phyloP scores from a whole-genome alignment of 768 basidiomycete species.

The Ramaria sp. region DNA sequence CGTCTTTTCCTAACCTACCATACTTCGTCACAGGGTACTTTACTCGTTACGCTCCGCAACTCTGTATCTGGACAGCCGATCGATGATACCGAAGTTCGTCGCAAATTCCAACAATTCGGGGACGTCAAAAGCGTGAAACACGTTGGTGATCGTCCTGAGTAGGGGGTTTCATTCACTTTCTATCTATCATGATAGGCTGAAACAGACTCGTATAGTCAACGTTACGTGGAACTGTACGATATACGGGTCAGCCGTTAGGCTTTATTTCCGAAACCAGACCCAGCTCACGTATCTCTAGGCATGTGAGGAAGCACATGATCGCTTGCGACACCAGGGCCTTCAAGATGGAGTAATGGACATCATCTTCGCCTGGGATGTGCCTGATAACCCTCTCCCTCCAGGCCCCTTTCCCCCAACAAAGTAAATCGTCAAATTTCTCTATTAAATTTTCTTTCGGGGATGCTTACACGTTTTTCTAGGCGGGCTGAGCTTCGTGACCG shows the following conservation, averaged over 20 bases:
- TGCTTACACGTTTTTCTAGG: neutral
- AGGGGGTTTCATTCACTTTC: conserved; percentile 21
- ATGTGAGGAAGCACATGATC: conserved; percentile 68
- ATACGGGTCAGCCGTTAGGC: conserved; percentile 44
- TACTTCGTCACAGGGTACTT: conserved; percentile 50
- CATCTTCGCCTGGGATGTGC: conserved; percentile 73
- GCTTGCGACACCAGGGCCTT: conserved; percentile 62
- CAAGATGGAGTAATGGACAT: conserved; percentile 89
- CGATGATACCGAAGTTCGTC: conserved; percentile 76
- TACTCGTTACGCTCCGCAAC: conserved; percentile 68
- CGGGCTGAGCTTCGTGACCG: conserved; percentile 9
- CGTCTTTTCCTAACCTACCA: neutral
- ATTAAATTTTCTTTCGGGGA: no score
- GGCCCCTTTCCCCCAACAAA: conserved; percentile 29
- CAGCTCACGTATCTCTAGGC: conserved; percentile 33
- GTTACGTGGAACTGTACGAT: conserved; percentile 92
- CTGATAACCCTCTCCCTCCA: conserved; percentile 38
- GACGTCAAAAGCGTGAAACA: conserved; percentile 76
- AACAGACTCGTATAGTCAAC: conserved; percentile 44
- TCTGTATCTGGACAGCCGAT: conserved; percentile 58
- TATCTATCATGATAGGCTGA: neutral
- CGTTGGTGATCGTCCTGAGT: conserved; percentile 50
- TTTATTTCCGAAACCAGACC: neutral
- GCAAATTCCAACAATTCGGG: conserved; percentile 82
- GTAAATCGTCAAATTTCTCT: conserved; percentile 9